phyloP scores from a whole-genome alignment of 1,284 basidiomycete species.

The Trichosporon coremiiforme region DNA sequence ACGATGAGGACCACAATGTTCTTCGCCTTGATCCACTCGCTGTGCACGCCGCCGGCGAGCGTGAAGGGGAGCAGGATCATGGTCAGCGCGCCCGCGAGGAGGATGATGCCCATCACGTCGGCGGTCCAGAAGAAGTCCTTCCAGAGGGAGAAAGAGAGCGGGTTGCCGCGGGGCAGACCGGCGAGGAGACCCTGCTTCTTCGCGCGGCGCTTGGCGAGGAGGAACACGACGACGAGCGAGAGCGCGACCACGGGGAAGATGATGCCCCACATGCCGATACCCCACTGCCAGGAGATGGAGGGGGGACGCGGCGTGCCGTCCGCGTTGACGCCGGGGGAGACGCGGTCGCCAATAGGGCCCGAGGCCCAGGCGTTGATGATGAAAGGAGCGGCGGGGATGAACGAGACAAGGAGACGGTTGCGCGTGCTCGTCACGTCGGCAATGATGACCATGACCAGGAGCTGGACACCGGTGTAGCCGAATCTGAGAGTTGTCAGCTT shows the following conservation, averaged over 20 bases:
- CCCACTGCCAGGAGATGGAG: constrained; percentile 55
- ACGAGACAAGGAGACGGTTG: constrained; percentile 57
- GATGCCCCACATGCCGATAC: constrained; percentile 58
- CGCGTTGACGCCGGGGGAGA: constrained; percentile 9
- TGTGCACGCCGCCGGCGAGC: constrained; percentile 45
- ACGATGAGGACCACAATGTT: constrained; percentile 55
- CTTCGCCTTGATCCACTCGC: constrained; percentile 45
- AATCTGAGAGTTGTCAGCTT: not conserved
- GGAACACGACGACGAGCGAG: constrained; percentile 49
- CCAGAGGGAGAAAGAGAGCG: constrained; percentile 31
- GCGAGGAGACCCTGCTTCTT: constrained; percentile 32
- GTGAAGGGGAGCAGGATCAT: constrained; percentile 55
- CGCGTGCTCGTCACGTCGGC: constrained; percentile 57
- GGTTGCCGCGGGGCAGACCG: constrained; percentile 43
- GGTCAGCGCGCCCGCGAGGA: constrained; percentile 37
- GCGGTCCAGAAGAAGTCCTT: constrained; percentile 56
- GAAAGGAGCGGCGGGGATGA: constrained; percentile 57
- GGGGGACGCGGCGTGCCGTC: not conserved
- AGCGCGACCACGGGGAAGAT: constrained; percentile 54
- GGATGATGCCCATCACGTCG: constrained; percentile 53
- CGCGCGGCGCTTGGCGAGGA: constrained; percentile 46
- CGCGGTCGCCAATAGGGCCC: constrained; percentile 29
- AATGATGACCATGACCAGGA: constrained; percentile 56
- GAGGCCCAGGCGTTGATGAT: constrained; percentile 40
- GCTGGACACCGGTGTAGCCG: constrained; percentile 6